Conservation (phyloP, 129 eudicot genomes). For the Arctium lappa region DNA sequence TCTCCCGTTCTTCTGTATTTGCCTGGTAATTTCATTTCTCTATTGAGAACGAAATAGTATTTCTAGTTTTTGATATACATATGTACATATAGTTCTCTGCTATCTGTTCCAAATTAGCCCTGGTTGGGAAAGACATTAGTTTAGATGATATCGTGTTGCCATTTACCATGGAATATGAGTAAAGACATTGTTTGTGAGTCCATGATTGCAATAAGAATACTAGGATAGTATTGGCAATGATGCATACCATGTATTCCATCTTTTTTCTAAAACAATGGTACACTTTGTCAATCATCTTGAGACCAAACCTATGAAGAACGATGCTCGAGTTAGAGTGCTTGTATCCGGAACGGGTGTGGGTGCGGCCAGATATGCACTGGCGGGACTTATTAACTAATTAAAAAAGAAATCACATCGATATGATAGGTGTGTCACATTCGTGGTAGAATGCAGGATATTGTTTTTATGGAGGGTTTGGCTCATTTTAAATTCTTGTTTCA, state of each 20-base stretch:
- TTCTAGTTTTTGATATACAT: neutral
- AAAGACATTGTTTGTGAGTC: neutral
- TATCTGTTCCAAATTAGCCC: neutral
- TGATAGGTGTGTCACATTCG: neutral
- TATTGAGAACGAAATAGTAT: neutral
- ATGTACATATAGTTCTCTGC: neutral
- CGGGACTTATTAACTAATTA: neutral
- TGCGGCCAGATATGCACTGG: neutral
- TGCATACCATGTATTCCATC: neutral
- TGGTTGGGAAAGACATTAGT: neutral
- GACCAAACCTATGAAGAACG: neutral
- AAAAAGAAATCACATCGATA: neutral
- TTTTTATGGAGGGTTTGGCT: neutral
- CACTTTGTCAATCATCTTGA: neutral
- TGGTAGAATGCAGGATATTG: neutral
- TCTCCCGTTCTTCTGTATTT: slow-evolving; percentile 84
- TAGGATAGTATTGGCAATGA: neutral
- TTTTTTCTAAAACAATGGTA: neutral
- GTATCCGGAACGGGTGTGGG: neutral
- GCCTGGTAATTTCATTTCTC: slow-evolving; percentile 56
- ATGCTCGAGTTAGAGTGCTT: neutral
- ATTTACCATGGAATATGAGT: neutral
- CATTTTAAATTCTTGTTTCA: neutral
- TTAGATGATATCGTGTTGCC: neutral
- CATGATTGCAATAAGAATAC: neutral